Base-by-base conservation (phyloP, 805 yeast genomes). In the Candida quercuum region DNA sequence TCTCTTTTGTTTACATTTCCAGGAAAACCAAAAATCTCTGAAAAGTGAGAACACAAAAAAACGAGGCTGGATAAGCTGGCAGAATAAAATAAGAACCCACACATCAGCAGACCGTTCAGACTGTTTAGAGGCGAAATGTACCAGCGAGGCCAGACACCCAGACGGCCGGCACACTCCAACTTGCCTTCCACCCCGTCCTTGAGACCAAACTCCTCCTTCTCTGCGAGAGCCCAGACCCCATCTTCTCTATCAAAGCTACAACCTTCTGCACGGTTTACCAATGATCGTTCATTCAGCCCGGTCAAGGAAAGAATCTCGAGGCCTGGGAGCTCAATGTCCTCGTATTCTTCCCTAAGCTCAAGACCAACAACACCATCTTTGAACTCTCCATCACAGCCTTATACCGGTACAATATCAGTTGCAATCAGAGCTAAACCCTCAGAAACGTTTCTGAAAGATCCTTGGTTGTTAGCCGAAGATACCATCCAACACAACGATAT, bases 401-500 rank as follows among this genome's bases (percentile, higher is more conserved):
- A 81, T 51, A 69, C 76, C 4, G 94, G 94, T 2, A 69, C 81
- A 13, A 86, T 87, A 45, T 72, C 76, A 2, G 96, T 87, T 1
- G 74, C 88, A 1, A 73, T 87, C 11, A 66, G 96, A 43, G 87
- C 89, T 14, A 79, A 81, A 46, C 96, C 96, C 0, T 66, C 47
- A 27, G 51, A 45, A 16, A 47, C 51, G 13, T 45, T 49, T 31
- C 45, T 60, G 19, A 56, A 52, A 25, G 61, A 60, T 41, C 59
- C 63, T 9, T 52, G 61, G 58, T 56, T 36, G 12, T 36, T 57
- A 8, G 46, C 41, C 32, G 60, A 61, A 16, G 46, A 43, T 2
- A 43, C 63, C 53, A 42, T 83, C 75, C 81, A 59, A 48, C 40
- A 68, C 73, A 32, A 71, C 9, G 81, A 76, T 3, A 75, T 78